A percentile compares a stretch with the other conserved stretches of the same genome.
Conservation (phyloP, 1,139 yeast species). For the Meyerozyma sp. region DNA sequence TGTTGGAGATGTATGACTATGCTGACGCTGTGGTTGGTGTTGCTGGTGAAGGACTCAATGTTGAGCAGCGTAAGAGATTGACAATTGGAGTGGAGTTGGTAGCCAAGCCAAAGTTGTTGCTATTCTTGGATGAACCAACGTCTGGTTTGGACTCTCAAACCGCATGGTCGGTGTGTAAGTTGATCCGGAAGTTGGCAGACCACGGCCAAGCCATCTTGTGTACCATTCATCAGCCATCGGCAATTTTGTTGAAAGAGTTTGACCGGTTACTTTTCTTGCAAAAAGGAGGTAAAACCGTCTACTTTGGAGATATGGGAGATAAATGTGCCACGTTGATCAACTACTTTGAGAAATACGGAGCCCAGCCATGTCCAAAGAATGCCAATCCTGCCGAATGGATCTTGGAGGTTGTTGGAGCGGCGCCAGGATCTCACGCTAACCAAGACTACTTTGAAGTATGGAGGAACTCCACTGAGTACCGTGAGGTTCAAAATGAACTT, state of each 20-base stretch:
- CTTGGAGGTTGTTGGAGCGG: constrained; percentile 13
- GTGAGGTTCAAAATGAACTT: constrained; percentile 11
- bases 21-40: constrained; percentile 12
- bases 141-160: constrained; percentile 15
- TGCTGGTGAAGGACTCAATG: constrained; percentile 11
- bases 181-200: constrained; percentile 10
- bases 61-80: constrained; percentile 13
- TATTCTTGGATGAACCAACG: constrained; percentile 16
- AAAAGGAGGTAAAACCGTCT: constrained; percentile 9
- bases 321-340: constrained; percentile 10
- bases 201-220: constrained; percentile 13
- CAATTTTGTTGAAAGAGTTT: constrained; percentile 9
- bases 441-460: constrained; percentile 16
- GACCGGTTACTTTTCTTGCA: constrained; percentile 10
- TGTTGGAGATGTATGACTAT: constrained; percentile 10
- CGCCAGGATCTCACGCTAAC: constrained; percentile 15
- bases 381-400: constrained; percentile 19
- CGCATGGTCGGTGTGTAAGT: constrained; percentile 11
- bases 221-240: constrained; percentile 12
- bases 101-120: constrained; percentile 13
- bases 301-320: constrained; percentile 7
- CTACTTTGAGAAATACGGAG: constrained; percentile 11
- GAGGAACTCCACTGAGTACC: constrained; percentile 12
- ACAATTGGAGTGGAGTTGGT: constrained; percentile 16
- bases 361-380: constrained; percentile 13